Percentiles rank a stretch among this genome's conserved stretches.
Conservation (phyloP, 306 rosid genomes). For the Astragalus membranaceus region DNA sequence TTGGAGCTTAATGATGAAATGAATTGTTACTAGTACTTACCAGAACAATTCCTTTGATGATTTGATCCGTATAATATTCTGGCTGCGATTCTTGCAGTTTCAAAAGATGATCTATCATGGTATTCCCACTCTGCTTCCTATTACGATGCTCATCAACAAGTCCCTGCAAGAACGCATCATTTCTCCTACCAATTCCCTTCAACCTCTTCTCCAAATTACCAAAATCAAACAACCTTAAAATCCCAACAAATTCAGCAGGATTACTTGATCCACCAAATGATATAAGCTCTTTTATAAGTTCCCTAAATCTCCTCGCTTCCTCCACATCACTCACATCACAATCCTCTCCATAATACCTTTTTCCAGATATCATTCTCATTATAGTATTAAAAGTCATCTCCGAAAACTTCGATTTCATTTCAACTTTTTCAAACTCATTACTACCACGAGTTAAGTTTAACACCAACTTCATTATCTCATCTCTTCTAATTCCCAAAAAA, state of each 20-base stretch:
- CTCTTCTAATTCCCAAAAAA: conserved; percentile 1
- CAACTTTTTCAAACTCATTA: background rate
- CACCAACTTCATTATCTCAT: background rate
- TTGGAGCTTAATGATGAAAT: no score
- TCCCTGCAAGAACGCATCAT: conserved; percentile 17
- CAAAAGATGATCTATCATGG: conserved; percentile 24
- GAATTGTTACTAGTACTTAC: background rate
- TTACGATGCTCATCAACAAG: conserved; percentile 17
- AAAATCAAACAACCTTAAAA: conserved; percentile 18
- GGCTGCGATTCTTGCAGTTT: conserved; percentile 20
- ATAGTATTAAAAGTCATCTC: conserved; percentile 26
- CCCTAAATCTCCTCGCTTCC: conserved; percentile 13
- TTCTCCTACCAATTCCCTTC: background rate
- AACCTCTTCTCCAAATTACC: conserved; percentile 14
- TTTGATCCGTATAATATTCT: conserved; percentile 20
- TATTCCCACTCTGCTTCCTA: background rate
- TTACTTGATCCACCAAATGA: conserved; percentile 16
- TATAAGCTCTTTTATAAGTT: background rate
- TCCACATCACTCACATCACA: conserved; percentile 5
- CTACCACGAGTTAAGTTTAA: background rate
- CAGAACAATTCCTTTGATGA: conserved; percentile 28
- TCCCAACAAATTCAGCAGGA: conserved; percentile 11
- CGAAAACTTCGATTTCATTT: background rate
- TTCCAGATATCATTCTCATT: conserved; percentile 26
- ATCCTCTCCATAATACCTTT: conserved; percentile 25